These are phyloP conservation scores for Tephrocybe sp. DNA, from an alignment of 768 basidiomycete species.

Conservation along the genomic window DNA sequence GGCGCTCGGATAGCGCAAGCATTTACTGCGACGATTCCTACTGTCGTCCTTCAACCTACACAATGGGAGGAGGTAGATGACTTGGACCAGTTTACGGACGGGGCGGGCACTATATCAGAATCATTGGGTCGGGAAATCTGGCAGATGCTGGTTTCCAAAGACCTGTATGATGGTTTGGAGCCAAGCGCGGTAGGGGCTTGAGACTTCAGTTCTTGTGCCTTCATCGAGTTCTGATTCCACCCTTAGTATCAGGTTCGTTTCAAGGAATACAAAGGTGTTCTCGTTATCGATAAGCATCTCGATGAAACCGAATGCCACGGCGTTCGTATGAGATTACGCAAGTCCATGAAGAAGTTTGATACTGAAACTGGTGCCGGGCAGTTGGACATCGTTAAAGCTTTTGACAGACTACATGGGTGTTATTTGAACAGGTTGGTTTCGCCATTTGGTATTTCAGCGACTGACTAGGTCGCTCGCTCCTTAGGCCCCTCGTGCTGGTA, in stretches of 20 bases:
- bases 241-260: slow-evolving; percentile 1
- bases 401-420: background rate
- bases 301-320: background rate
- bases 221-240: background rate
- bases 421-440: background rate
- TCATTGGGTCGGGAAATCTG: background rate
- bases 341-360: background rate
- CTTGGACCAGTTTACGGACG: background rate
- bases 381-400: background rate
- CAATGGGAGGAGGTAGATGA: background rate
- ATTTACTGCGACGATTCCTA: background rate
- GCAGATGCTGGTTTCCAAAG: background rate
- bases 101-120: background rate
- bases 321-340: background rate
- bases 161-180: background rate
- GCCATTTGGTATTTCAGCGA: too few relatives aligned
- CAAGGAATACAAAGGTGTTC: background rate
- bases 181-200: background rate
- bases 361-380: background rate
- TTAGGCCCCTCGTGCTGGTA: slow-evolving; percentile 72
- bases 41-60: background rate
- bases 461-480: too few relatives aligned
- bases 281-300: background rate
- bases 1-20: background rate
- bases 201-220: background rate